A percentile compares a stretch with the other conserved stretches of the same genome.
Conservation (phyloP, 306 rosid species). For the Benincasa hispida region DNA sequence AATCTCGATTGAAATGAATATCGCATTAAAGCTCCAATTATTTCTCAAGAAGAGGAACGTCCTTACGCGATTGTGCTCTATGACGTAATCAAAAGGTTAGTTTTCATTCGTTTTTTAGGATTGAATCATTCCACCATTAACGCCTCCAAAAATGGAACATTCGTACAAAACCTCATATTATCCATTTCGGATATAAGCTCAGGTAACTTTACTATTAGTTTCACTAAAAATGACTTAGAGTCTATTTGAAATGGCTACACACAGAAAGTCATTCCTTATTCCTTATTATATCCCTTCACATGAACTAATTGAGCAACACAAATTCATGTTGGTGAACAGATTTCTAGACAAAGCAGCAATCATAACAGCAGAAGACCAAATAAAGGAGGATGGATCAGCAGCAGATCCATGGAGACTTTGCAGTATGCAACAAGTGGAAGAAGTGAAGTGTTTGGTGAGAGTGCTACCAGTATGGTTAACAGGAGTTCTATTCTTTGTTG, state of each 20-base stretch:
- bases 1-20: no score
- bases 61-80: no score
- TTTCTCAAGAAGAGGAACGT: no score
- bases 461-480: constrained; percentile 61
- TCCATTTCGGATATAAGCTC: not conserved
- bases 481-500: constrained; percentile 23
- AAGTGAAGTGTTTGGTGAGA: constrained; percentile 56
- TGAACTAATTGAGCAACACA: not conserved
- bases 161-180: not conserved
- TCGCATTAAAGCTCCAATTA: no score
- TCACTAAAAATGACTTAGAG: not conserved
- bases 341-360: constrained; percentile 74
- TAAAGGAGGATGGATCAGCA: constrained; percentile 58
- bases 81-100: no score
- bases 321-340: constrained; percentile 15
- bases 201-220: not conserved
- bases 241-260: no score
- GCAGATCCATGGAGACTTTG: constrained; percentile 70
- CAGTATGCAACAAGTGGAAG: constrained; percentile 83
- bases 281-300: not conserved
- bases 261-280: no score
- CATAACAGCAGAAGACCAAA: constrained; percentile 27
- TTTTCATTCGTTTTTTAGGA: no score
- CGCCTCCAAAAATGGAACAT: no score
- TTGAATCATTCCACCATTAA: no score